A percentile compares a stretch with the other conserved stretches of the same genome.
phyloP scores from a whole-genome alignment of 345 rosid species.

The Murraya koenigii region DNA sequence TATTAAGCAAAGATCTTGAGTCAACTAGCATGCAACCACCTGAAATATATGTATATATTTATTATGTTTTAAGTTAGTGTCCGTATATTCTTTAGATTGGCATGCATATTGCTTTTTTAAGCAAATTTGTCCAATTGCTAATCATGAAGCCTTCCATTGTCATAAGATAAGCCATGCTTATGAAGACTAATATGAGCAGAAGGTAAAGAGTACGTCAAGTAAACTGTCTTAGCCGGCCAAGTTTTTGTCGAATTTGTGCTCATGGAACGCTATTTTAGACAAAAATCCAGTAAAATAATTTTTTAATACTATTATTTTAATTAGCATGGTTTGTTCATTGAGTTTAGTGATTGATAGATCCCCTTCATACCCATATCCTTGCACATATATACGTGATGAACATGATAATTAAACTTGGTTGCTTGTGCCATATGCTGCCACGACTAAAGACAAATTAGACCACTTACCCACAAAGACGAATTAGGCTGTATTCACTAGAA shows the following conservation, averaged over 20 bases:
- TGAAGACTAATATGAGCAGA: slow-evolving; percentile 1
- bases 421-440: slow-evolving; percentile 38
- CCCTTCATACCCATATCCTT: slow-evolving; percentile 30
- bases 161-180: neutral
- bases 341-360: slow-evolving; percentile 37
- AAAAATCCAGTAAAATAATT: slow-evolving; percentile 17
- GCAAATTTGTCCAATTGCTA: slow-evolving; percentile 32
- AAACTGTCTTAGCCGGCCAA: slow-evolving; percentile 66
- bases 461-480: slow-evolving; percentile 23
- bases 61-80: neutral
- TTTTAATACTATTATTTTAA: neutral
- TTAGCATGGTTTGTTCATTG: slow-evolving; percentile 6
- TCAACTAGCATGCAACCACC: neutral
- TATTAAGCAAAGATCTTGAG: neutral
- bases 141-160: slow-evolving; percentile 11
- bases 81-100: neutral
- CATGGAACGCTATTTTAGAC: slow-evolving; percentile 29
- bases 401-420: slow-evolving; percentile 20
- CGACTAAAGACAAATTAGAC: slow-evolving; percentile 46
- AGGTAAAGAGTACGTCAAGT: slow-evolving; percentile 46
- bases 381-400: slow-evolving; percentile 3
- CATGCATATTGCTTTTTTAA: slow-evolving; percentile 11
- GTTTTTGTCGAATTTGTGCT: slow-evolving; percentile 48
- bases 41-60: neutral
- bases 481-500: slow-evolving; percentile 11